Evolutionary conservation across 805 yeast species (phyloP).

Genomic region (Kluyveromyces wickerhamii): DNA sequence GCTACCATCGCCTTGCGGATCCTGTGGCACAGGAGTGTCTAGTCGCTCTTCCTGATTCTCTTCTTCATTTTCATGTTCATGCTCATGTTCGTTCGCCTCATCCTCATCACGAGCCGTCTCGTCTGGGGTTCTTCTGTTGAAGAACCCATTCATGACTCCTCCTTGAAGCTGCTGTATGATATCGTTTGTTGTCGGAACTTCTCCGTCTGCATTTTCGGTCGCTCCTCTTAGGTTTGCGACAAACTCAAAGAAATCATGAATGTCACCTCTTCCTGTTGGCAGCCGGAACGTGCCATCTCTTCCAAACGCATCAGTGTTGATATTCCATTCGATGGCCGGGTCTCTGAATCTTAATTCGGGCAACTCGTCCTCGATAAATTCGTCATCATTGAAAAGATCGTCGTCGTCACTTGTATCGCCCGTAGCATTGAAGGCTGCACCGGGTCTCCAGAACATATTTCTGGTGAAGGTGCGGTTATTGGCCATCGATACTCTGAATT

Average conservation of each 20-base stretch:
- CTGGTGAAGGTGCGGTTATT: slow-evolving; percentile 11
- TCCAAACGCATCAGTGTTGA: slow-evolving; percentile 11
- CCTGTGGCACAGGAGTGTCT: background rate
- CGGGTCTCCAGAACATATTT: slow-evolving; percentile 20
- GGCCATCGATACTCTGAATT: slow-evolving; percentile 23
- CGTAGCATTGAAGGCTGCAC: slow-evolving; percentile 16
- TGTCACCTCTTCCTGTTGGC: slow-evolving; percentile 15
- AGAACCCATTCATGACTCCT: slow-evolving; percentile 8
- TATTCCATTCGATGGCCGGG: background rate
- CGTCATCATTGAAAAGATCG: slow-evolving; percentile 15
- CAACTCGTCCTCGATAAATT: slow-evolving; percentile 15
- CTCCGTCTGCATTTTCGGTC: slow-evolving; percentile 16
- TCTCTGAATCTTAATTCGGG: slow-evolving; percentile 1
- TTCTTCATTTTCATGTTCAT: slow-evolving; percentile 8
- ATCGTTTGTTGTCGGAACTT: slow-evolving; percentile 15
- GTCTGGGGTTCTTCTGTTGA: slow-evolving; percentile 10
- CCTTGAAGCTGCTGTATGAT: slow-evolving; percentile 19
- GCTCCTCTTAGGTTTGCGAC: slow-evolving; percentile 21
- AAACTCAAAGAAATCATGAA: slow-evolving; percentile 21
- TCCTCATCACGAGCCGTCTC: slow-evolving; percentile 20
- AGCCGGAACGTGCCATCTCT: slow-evolving; percentile 8
- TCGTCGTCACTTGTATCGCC: slow-evolving; percentile 14
- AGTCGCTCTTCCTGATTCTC: slow-evolving; percentile 9
- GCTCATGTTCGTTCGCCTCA: slow-evolving; percentile 12
- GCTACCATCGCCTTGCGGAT: background rate